These are phyloP conservation scores for Eragrostis curvula DNA, from an alignment of 176 grass and related monocot species.

Conservation along the genomic window DNA sequence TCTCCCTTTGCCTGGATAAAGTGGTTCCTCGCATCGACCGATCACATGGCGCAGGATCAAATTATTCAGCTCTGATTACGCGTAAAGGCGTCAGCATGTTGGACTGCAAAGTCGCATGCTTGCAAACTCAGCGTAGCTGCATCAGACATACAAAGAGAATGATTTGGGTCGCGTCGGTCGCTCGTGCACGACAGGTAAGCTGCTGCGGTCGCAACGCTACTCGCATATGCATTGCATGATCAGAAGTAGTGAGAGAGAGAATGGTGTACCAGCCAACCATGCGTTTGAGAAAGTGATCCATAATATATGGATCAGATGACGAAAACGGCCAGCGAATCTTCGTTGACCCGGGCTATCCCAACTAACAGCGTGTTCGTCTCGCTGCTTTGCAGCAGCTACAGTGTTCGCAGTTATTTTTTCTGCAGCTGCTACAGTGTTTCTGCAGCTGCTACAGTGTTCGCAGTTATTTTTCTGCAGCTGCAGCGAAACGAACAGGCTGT, in stretches of 20 bases:
- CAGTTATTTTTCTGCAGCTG: too few relatives aligned
- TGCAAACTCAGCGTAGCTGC: neutral
- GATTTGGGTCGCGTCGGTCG: neutral
- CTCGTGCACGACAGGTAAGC: constrained; percentile 15
- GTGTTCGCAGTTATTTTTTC: too few relatives aligned
- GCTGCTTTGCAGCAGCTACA: too few relatives aligned
- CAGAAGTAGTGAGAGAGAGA: neutral
- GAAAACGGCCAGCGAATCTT: neutral
- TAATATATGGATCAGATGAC: neutral
- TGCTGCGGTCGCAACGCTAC: neutral
- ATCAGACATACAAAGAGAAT: neutral
- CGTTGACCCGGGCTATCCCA: neutral
- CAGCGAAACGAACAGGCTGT: too few relatives aligned
- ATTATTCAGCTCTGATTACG: neutral
- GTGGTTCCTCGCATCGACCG: neutral
- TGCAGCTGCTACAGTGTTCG: too few relatives aligned
- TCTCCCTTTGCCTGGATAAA: neutral
- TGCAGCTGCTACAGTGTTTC: too few relatives aligned
- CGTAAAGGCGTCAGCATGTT: neutral
- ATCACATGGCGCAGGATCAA: constrained; percentile 2
- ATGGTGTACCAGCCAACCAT: constrained; percentile 29
- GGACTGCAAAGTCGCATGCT: neutral
- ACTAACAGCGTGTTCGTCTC: too few relatives aligned
- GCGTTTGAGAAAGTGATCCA: constrained; percentile 6
- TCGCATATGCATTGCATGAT: neutral